A percentile compares a stretch with the other conserved stretches of the same genome.
Conservation (phyloP, 257 asterid species). For the Jaltomata sinuosa region DNA sequence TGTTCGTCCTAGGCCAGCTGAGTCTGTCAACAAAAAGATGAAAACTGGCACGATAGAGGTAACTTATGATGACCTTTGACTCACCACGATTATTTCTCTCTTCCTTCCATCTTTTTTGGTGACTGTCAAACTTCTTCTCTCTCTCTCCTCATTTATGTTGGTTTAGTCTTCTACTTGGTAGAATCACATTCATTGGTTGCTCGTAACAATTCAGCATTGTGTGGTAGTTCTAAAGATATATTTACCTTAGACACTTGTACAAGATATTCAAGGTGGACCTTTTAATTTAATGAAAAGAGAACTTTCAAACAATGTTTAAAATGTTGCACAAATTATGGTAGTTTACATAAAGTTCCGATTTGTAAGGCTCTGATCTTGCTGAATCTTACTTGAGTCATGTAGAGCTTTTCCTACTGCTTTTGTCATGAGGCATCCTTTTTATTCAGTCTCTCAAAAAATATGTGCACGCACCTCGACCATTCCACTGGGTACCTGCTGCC, state of each 20-base stretch:
- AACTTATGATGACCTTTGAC: not conserved
- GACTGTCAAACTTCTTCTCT: not conserved
- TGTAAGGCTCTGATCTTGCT: not conserved
- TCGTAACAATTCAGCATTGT: not conserved
- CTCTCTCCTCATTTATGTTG: not conserved
- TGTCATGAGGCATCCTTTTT: not conserved
- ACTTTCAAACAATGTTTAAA: not conserved
- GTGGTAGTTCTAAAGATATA: not conserved
- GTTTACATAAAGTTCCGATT: not conserved
- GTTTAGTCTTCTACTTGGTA: not conserved
- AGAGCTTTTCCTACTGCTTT: not conserved
- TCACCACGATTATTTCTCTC: not conserved
- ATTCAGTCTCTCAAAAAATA: not conserved
- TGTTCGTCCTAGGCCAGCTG: conserved; percentile 70
- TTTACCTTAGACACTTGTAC: not conserved
- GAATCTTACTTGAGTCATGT: not conserved
- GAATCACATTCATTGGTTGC: not conserved
- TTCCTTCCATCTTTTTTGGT: not conserved
- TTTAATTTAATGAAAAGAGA: not conserved
- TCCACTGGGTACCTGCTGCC: not conserved
- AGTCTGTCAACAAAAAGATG: conserved; percentile 78
- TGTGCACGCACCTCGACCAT: not conserved
- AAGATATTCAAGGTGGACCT: not conserved
- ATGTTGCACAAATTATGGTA: not conserved
- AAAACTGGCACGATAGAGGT: conserved; percentile 93